phyloP scores from a whole-genome alignment of 306 rosid species.

The Vigna reflexopilosa region DNA sequence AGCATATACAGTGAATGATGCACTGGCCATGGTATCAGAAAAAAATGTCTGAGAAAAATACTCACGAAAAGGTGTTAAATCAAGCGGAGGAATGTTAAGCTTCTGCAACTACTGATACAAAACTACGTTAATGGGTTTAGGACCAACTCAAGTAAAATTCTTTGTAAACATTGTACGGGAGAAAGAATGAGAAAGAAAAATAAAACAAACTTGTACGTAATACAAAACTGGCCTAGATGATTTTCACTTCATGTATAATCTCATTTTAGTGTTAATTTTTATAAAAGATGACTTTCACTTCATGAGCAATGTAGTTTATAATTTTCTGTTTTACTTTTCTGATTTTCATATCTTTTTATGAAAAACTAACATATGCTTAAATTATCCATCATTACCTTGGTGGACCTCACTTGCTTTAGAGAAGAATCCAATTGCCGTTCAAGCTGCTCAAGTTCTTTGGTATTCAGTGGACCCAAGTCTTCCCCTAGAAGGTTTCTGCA shows the following conservation, averaged over 20 bases:
- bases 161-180: too few species aligned
- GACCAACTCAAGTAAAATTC: too few species aligned
- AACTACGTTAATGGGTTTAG: not conserved
- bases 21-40: not conserved
- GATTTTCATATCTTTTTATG: too few species aligned
- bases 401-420: slow-evolving; percentile 85
- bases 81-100: not conserved
- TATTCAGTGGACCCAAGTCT: slow-evolving; percentile 80
- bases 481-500: slow-evolving; percentile 93
- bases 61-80: not conserved
- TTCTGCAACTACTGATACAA: slow-evolving; percentile 10
- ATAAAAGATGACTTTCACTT: too few species aligned
- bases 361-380: not conserved
- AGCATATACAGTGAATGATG: not conserved
- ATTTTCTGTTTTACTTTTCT: too few species aligned
- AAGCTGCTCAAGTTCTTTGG: slow-evolving; percentile 95
- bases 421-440: slow-evolving; percentile 92
- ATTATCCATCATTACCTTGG: slow-evolving; percentile 61
- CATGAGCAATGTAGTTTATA: too few species aligned
- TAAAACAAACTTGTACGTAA: too few species aligned
- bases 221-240: too few species aligned
- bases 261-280: too few species aligned
- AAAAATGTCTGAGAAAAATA: not conserved
- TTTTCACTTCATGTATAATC: too few species aligned
- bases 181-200: too few species aligned